Evolutionary conservation across 192 early-diverging fungal genomes (phyloP), one percentile per base, ranked within the genome.

Genomic region (Backusella liffmaniae): DNA sequence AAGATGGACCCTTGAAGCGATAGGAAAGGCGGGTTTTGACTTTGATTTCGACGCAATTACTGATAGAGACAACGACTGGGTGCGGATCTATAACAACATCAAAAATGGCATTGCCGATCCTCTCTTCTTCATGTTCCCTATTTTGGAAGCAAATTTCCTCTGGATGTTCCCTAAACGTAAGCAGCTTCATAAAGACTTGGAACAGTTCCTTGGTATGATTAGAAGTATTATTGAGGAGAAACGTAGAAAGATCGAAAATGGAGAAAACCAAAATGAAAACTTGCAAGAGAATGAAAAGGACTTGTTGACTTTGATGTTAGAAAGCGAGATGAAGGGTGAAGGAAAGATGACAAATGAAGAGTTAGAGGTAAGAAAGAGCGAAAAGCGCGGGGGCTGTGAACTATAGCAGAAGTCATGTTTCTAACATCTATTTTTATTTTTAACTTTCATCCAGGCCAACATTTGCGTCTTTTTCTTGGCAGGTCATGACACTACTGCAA

Each of bases 401-500:
- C 0, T 49, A 49, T n/a, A 49, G 46, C 4, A 49, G 46, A 49
- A 49, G 37, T 1, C 1, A 18, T 49, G 15, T 49, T n/a, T n/a
- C 15, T n/a, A n/a, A 18, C 46, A 49, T 49, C 5, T n/a, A 49
- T 49, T 49, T 2, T 49, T 69, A 16, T 36, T 37, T 21, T 36
- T 39, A 39, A 30, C n/a, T n/a, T 21, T 74, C 18, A 42, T 4
- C 39, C 42, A 75, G 74, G 8, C 66, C 51, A 75, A 75, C 16
- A 30, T 75, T 7, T 75, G 74, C 46, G 75, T 87, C 65, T 89
- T 90, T 76, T 89, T 87, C 35, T 79, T 89, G 44, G 89, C 88
- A 10, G 89, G 86, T 49, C 84, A 88, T 42, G 87, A 90, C 67
- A 90, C 86, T 42, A 90, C 87, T 4, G 87, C 88, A 29, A 86